Conservation (phyloP, 2,329 filamentous ascomycete genomes). For the Fusarium beomiforme region DNA sequence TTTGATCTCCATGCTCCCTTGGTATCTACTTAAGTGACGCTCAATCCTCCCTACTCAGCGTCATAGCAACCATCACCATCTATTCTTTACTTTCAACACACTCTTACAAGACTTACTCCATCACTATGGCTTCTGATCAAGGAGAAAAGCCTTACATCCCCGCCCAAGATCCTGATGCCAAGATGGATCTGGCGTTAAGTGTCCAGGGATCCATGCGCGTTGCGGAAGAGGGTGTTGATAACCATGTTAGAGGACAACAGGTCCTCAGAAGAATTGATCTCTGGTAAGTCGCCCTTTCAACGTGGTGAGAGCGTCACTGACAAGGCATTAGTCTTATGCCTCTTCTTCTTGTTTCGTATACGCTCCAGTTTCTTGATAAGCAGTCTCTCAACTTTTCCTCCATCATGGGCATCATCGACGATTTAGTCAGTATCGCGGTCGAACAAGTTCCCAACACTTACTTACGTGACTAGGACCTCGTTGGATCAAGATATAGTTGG, state of each 20-base stretch:
- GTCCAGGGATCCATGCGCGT: conserved; percentile 18
- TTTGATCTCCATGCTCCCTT: background rate
- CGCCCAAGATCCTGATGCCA: conserved; percentile 2
- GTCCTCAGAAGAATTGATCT: conserved; percentile 29
- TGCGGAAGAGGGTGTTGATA: conserved; percentile 12
- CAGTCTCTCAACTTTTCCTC: conserved; percentile 39
- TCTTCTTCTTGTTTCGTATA: conserved; percentile 35
- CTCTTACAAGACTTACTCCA: background rate
- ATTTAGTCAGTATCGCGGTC: background rate
- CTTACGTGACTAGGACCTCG: conserved; percentile 19
- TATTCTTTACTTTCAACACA: background rate
- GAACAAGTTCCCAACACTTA: accelerated
- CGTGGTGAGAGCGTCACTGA: background rate
- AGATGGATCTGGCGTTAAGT: conserved; percentile 28
- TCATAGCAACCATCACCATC: background rate
- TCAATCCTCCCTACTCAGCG: background rate
- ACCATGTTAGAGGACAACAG: background rate
- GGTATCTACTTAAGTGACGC: conserved; percentile 6
- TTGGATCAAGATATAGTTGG: conserved; percentile 34
- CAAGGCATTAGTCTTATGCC: conserved; percentile 21
- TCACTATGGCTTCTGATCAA: conserved; percentile 12
- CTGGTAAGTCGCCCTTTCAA: background rate
- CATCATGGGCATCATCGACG: conserved; percentile 38
- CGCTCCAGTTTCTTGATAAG: conserved; percentile 40
- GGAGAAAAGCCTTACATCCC: conserved; percentile 1